These are phyloP conservation scores for Camelina laxa DNA, from an alignment of 345 rosid species.

Conservation along the genomic window DNA sequence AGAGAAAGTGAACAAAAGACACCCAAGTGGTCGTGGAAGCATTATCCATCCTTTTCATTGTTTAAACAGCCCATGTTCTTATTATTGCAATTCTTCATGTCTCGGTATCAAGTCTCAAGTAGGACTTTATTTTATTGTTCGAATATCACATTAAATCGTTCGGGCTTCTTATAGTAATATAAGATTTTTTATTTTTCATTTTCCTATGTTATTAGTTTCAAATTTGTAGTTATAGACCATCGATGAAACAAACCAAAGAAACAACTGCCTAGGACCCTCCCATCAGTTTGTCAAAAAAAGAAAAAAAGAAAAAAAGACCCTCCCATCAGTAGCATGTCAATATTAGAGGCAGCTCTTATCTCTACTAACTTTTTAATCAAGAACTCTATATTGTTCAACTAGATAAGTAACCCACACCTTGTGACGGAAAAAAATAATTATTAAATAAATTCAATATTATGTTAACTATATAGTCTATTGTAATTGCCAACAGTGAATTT, in stretches of 20 bases:
- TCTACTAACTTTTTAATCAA: too few relatives aligned
- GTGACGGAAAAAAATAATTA: too few relatives aligned
- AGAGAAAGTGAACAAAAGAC: conserved; percentile 30
- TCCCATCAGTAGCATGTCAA: too few relatives aligned
- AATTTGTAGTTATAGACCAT: neutral
- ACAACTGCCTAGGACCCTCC: neutral
- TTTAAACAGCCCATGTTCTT: conserved; percentile 28
- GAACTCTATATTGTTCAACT: too few relatives aligned
- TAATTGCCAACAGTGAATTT: too few relatives aligned
- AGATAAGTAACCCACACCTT: too few relatives aligned
- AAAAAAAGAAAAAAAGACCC: too few relatives aligned
- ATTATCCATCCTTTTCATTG: conserved; percentile 21
- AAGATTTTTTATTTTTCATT: neutral
- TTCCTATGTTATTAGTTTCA: neutral
- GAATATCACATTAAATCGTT: neutral
- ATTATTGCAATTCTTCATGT: conserved; percentile 23
- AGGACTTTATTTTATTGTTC: neutral
- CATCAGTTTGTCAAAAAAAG: too few relatives aligned
- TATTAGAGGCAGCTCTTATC: too few relatives aligned
- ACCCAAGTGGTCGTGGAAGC: conserved; percentile 38
- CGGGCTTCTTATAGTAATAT: neutral
- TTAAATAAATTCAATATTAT: too few relatives aligned
- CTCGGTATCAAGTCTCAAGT: conserved; percentile 17
- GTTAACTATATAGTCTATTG: too few relatives aligned
- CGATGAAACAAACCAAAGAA: neutral